Evolutionary conservation across 805 yeast species (phyloP).

Genomic region (Candida lessepsii): DNA sequence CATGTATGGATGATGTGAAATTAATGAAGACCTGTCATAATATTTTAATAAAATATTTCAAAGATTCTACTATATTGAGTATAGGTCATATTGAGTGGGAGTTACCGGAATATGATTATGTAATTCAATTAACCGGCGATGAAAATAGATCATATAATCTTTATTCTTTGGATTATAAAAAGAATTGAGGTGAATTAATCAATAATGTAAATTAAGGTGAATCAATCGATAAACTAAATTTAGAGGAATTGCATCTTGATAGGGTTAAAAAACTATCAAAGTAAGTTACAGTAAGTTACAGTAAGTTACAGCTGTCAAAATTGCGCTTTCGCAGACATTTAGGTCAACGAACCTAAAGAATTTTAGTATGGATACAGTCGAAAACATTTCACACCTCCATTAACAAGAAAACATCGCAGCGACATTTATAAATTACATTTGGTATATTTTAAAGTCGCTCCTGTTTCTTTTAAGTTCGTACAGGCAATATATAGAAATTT

Average conservation of each 20-base stretch:
- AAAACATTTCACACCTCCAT: conserved; percentile 5
- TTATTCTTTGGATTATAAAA: too few relatives aligned
- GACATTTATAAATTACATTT: neutral
- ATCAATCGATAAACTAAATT: too few relatives aligned
- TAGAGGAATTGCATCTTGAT: too few relatives aligned
- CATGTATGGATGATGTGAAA: conserved; percentile 73
- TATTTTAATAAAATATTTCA: conserved; percentile 21
- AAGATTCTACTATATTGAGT: conserved; percentile 62
- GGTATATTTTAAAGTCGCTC: conserved; percentile 3
- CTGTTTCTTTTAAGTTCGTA: conserved; percentile 3
- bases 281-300: too few relatives aligned
- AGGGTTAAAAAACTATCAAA: too few relatives aligned
- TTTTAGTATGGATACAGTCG: too few relatives aligned
- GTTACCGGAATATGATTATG: conserved; percentile 64
- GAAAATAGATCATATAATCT: conserved; percentile 22
- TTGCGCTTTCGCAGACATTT: too few relatives aligned
- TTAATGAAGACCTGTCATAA: conserved; percentile 34
- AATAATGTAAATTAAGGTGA: too few relatives aligned
- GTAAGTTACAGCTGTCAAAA: too few relatives aligned
- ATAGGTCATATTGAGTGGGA: conserved; percentile 86
- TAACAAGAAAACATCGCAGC: conserved; percentile 1
- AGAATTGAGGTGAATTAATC: too few relatives aligned
- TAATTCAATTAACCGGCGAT: conserved; percentile 33
- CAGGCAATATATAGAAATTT: conserved; percentile 1
- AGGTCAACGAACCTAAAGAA: too few relatives aligned